Evolutionary conservation across 768 basidiomycete genomes (phyloP).

Genomic region (Cantharellus cinnabarinus): DNA sequence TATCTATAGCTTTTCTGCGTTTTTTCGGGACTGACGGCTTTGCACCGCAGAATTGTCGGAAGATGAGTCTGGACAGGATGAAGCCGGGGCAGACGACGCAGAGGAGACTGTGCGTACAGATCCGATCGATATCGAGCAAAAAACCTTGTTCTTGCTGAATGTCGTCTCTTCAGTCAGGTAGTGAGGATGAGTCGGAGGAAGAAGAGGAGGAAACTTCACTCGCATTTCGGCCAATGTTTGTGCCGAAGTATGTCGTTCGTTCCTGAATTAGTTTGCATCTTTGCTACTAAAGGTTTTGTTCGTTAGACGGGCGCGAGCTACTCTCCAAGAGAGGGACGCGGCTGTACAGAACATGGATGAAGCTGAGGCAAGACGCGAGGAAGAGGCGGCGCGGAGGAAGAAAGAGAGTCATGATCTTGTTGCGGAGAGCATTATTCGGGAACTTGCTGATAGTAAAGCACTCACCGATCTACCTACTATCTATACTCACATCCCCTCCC

Average conservation of each 20-base stretch:
- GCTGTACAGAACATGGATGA: slow-evolving; percentile 61
- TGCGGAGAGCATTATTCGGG: slow-evolving; percentile 80
- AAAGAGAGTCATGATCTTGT: slow-evolving; percentile 83
- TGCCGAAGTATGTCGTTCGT: slow-evolving; percentile 41
- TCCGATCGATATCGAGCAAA: slow-evolving; percentile 15
- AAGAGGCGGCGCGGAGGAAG: slow-evolving; percentile 61
- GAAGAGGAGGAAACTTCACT: slow-evolving; percentile 65
- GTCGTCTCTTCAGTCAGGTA: slow-evolving; percentile 14
- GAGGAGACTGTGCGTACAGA: slow-evolving; percentile 11
- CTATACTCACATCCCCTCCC: neutral
- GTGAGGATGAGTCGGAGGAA: slow-evolving; percentile 74
- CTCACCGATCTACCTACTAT: neutral
- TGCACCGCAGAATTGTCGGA: neutral
- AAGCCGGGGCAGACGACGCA: slow-evolving; percentile 20
- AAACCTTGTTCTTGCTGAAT: slow-evolving; percentile 22
- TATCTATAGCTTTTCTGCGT: neutral
- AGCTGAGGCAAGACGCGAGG: slow-evolving; percentile 41
- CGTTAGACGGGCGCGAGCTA: slow-evolving; percentile 49
- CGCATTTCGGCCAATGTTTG: slow-evolving; percentile 80
- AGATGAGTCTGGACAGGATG: slow-evolving; percentile 19
- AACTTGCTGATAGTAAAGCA: slow-evolving; percentile 71
- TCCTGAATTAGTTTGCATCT: neutral
- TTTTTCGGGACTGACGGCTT: neutral
- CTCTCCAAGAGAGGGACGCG: slow-evolving; percentile 47
- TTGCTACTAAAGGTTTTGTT: neutral